These are phyloP conservation scores for Pyrenopolyporus hunteri DNA, from an alignment of 495 filamentous ascomycete genomes.

Conservation along the genomic window DNA sequence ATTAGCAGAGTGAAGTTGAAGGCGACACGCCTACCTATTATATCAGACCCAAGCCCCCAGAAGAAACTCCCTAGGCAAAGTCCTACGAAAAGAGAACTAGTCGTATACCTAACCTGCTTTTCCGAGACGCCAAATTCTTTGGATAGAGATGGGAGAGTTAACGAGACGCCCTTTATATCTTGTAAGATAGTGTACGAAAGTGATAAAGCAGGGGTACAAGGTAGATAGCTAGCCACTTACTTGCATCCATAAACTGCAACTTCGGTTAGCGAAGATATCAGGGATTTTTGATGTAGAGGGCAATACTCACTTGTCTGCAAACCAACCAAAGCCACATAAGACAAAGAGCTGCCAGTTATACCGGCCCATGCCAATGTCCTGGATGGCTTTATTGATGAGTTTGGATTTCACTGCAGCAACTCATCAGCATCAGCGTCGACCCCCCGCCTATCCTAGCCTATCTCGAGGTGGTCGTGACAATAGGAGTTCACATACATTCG, in stretches of 20 bases:
- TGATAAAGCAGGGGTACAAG: background rate
- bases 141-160: conserved; percentile 73
- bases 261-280: conserved; percentile 11
- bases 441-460: background rate
- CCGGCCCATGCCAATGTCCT: conserved; percentile 85
- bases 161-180: conserved; percentile 68
- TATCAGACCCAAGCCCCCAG: conserved; percentile 81
- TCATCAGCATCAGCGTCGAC: conserved; percentile 37
- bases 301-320: conserved; percentile 59
- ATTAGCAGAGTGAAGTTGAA: conserved; percentile 79
- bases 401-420: conserved; percentile 56
- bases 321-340: conserved; percentile 82
- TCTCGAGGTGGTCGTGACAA: background rate
- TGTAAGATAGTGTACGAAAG: conserved; percentile 27
- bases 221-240: conserved; percentile 36
- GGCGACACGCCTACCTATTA: conserved; percentile 72
- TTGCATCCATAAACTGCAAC: conserved; percentile 58
- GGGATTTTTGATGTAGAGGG: background rate
- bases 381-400: conserved; percentile 74
- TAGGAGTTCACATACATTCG: conserved; percentile 56
- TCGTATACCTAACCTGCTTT: conserved; percentile 60
- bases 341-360: conserved; percentile 88
- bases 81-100: conserved; percentile 60
- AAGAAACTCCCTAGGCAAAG: conserved; percentile 75
- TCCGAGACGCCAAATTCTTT: conserved; percentile 67